Conservation (phyloP, 495 filamentous ascomycete species). For the Aspergillus hancockii region DNA sequence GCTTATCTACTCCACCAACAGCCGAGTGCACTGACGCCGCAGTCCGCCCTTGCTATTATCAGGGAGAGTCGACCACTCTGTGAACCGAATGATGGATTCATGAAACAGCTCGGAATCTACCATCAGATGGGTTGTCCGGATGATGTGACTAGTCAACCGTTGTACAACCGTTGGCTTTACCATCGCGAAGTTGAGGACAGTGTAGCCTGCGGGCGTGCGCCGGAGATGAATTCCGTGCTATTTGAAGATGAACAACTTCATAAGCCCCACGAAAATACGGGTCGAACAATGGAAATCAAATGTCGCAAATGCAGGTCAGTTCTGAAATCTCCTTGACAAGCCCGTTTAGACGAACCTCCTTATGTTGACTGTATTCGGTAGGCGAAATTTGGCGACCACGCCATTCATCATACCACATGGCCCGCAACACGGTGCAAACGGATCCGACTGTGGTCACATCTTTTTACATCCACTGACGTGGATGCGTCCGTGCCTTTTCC, state of each 20-base stretch:
- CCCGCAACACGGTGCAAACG: constrained; percentile 24
- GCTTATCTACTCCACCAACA: constrained; percentile 79
- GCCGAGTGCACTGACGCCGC: constrained; percentile 51
- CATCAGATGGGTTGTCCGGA: constrained; percentile 77
- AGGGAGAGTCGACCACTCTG: constrained; percentile 67
- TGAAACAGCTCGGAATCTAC: constrained; percentile 83
- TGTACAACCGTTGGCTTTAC: constrained; percentile 90
- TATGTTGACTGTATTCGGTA: constrained; percentile 24
- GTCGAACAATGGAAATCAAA: constrained; percentile 49
- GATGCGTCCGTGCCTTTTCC: constrained; percentile 79
- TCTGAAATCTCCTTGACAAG: neutral
- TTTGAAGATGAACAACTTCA: constrained; percentile 77
- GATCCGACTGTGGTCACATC: constrained; percentile 69
- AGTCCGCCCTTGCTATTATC: constrained; percentile 62
- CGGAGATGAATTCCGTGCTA: constrained; percentile 68
- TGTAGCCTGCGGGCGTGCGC: constrained; percentile 68
- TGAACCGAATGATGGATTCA: constrained; percentile 88
- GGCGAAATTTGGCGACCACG: constrained; percentile 63
- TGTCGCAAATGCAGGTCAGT: constrained; percentile 66
- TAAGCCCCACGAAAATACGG: constrained; percentile 18
- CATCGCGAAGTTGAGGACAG: constrained; percentile 73
- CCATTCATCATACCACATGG: constrained; percentile 61
- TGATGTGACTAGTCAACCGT: constrained; percentile 64
- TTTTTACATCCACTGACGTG: constrained; percentile 90
- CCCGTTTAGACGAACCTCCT: neutral